A percentile compares a stretch with the other conserved stretches of the same genome.
Conservation (phyloP, 495 filamentous ascomycete genomes). For the Penicillium canescens region DNA sequence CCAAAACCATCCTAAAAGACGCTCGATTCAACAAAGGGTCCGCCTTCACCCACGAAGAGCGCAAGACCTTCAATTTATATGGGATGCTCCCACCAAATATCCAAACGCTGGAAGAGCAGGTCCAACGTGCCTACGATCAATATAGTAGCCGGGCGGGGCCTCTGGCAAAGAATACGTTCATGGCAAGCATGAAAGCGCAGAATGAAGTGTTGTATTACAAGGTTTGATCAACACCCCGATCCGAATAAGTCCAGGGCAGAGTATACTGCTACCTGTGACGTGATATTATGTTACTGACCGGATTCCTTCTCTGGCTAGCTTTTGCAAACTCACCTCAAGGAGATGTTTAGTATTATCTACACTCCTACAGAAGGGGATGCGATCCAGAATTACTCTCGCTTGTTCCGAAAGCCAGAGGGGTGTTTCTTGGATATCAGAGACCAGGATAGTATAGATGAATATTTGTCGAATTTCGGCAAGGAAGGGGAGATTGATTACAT, state of each 20-base stretch:
- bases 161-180: slow-evolving; percentile 78
- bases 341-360: slow-evolving; percentile 89
- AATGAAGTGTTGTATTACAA: slow-evolving; percentile 53
- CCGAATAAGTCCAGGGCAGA: no score
- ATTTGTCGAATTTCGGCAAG: slow-evolving; percentile 65
- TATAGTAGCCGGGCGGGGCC: slow-evolving; percentile 60
- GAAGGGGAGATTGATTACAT: slow-evolving; percentile 84
- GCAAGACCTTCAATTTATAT: slow-evolving; percentile 65
- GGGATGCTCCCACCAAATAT: slow-evolving; percentile 70
- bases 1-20: slow-evolving; percentile 62
- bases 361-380: slow-evolving; percentile 93
- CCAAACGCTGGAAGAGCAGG: slow-evolving; percentile 77
- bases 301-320: slow-evolving; percentile 35
- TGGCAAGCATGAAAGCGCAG: slow-evolving; percentile 77
- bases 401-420: slow-evolving; percentile 77
- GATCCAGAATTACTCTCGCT: slow-evolving; percentile 77
- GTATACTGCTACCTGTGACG: neutral
- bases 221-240: slow-evolving; percentile 5
- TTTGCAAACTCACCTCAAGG: slow-evolving; percentile 66
- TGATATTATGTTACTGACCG: neutral
- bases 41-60: slow-evolving; percentile 68
- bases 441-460: slow-evolving; percentile 57
- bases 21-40: slow-evolving; percentile 84
- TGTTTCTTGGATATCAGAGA: slow-evolving; percentile 59
- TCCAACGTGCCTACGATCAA: slow-evolving; percentile 77